A percentile compares a stretch with the other conserved stretches of the same genome.
Evolutionary conservation across 2,329 filamentous ascomycete species (phyloP).

Genomic region (Huntiella decipiens): DNA sequence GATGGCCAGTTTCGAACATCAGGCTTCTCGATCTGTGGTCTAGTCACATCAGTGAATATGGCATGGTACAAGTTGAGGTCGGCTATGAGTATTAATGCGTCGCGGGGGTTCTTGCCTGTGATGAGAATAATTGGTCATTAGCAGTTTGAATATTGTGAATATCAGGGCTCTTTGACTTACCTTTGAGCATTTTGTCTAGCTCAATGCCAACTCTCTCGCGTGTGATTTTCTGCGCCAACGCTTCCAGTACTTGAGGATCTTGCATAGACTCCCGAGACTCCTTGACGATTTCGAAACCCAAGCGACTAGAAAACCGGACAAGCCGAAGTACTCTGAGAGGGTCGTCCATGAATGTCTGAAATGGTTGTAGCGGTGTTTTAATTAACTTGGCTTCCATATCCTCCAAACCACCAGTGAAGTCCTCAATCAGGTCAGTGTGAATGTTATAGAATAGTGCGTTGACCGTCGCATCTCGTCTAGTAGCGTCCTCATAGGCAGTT

Average conservation of each 20-base stretch:
- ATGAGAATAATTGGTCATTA: not conserved
- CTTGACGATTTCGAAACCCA: slow-evolving; percentile 60
- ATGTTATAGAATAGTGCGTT: slow-evolving; percentile 96
- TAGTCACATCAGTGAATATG: slow-evolving; percentile 52
- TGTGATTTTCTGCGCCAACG: slow-evolving; percentile 75
- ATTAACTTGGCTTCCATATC: slow-evolving; percentile 61
- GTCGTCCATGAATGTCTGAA: slow-evolving; percentile 87
- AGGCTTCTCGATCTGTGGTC: slow-evolving; percentile 31
- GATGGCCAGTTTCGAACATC: slow-evolving; percentile 40
- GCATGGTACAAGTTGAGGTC: slow-evolving; percentile 48
- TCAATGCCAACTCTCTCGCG: slow-evolving; percentile 77
- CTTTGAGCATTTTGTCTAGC: slow-evolving; percentile 76
- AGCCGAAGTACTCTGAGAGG: slow-evolving; percentile 72
- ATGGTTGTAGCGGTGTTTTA: slow-evolving; percentile 68
- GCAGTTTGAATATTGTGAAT: not conserved
- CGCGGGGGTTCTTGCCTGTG: slow-evolving; percentile 36
- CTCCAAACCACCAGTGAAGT: slow-evolving; percentile 60
- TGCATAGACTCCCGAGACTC: slow-evolving; percentile 56
- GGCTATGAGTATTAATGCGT: slow-evolving; percentile 46
- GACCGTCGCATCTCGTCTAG: slow-evolving; percentile 77
- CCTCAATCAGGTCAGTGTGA: slow-evolving; percentile 59
- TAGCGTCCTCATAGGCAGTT: slow-evolving; percentile 73
- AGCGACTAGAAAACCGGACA: slow-evolving; percentile 73
- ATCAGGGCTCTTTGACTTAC: slow-evolving; percentile 20
- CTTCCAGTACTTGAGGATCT: slow-evolving; percentile 55